Base-by-base conservation (phyloP, 2,329 filamentous ascomycete species). In the Pseudocercospora vitis region DNA sequence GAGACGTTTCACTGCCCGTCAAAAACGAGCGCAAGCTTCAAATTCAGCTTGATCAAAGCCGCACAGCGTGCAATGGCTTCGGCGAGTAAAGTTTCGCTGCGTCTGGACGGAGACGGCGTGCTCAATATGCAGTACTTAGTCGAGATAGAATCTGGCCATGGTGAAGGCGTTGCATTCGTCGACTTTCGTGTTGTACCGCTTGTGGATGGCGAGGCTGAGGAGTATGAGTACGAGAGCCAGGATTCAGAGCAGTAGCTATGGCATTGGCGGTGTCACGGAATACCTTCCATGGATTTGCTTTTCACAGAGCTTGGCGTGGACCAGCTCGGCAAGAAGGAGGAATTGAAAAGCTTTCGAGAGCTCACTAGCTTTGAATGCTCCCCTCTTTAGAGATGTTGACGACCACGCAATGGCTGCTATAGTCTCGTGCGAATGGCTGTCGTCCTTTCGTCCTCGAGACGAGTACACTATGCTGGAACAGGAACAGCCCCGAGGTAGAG, bases 121-220 rank as follows among this genome's bases (percentile, higher is more conserved):
- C 72, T 99, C 60, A 96, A 89, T 71, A 74, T 97, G 69, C 94
- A 99, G 68, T 96, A 97, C 66, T 94, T 99, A 87, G 86, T 99
- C 12, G 90, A 96, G 68, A 79, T 91, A 35, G 89, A 94, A 57
- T 60, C 61, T 16, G 53, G 57, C n/a, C 61, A 60, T 18, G 59
- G 53, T 7, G 61, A 65, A 14, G 72, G 72, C 21, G 77, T 84
- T 32, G 88, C 84, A 63, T 95, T 92, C 72, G 78, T 94, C 19
- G 88, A 94, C 70, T 95, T 92, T 70, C 79, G 87, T 16, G 89
- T 94, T 67, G 85, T 95, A 53, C 89, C 89, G 12, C 85, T 86
- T 53, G 76, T 84, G 50, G 77, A 80, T 12, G 80, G 81, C 18
- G 81, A 87, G 35, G 84, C 84, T 23, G 74, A 72, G 5, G 71